Evolutionary conservation across 139 green algal species (phyloP).

Genomic region (Nannochloris sp.): DNA sequence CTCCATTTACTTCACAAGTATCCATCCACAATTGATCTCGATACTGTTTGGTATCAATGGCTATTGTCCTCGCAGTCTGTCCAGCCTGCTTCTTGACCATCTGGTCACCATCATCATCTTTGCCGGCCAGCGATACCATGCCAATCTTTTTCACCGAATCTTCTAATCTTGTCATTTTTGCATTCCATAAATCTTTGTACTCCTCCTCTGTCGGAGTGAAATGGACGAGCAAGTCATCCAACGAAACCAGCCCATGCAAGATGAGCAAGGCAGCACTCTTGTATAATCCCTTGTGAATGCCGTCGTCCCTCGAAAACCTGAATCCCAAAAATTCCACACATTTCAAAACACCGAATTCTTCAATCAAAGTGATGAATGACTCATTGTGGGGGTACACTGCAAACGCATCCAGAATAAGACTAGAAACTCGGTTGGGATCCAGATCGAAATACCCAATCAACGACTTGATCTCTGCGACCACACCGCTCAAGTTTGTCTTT

Average conservation of each 20-base stretch:
- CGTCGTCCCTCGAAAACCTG: slow-evolving; percentile 13
- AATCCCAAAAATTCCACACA: slow-evolving; percentile 33
- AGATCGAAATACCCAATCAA: slow-evolving; percentile 85
- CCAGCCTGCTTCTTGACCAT: slow-evolving; percentile 6
- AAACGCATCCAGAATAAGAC: slow-evolving; percentile 64
- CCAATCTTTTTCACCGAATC: slow-evolving; percentile 45
- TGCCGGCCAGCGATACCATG: slow-evolving; percentile 37
- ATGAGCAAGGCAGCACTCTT: slow-evolving; percentile 11
- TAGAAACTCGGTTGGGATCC: slow-evolving; percentile 79
- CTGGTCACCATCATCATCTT: slow-evolving; percentile 2
- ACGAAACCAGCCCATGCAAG: slow-evolving; percentile 23
- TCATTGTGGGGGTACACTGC: slow-evolving; percentile 31
- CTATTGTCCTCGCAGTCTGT: slow-evolving; percentile 29
- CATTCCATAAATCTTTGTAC: slow-evolving; percentile 15
- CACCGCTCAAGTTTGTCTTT: neutral
- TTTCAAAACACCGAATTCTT: slow-evolving; percentile 19
- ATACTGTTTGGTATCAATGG: slow-evolving; percentile 30
- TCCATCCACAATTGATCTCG: too few relatives aligned
- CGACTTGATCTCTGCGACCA: slow-evolving; percentile 41
- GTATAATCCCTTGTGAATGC: neutral
- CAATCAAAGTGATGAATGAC: slow-evolving; percentile 30
- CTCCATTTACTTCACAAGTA: too few relatives aligned
- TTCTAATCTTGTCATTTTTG: slow-evolving; percentile 20
- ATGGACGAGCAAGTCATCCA: slow-evolving; percentile 55
- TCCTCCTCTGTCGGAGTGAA: slow-evolving; percentile 42